Base-by-base conservation (phyloP, 169 alveolate species). In the Babesia bovis region DNA sequence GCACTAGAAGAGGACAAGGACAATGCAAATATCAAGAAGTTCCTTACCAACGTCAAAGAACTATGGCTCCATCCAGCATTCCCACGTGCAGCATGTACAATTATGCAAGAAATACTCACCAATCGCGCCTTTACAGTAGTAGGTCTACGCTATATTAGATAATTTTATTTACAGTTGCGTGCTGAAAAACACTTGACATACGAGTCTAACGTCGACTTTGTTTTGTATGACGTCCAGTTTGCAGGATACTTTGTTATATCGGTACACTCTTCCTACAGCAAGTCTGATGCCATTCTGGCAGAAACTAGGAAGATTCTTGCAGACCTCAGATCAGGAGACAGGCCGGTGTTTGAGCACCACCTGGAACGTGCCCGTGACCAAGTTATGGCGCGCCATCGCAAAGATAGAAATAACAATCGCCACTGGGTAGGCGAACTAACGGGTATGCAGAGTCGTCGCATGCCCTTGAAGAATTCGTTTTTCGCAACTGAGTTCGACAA, bases 181-280 rank as follows among this genome's bases (percentile, higher is more conserved):
- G 92, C 91, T 35, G 91, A 88, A 82, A 85, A 89, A 77, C 90
- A 90, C 52, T 68, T 91, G 74, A 91, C 95, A 30, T 91, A 91
- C 66, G 95, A 91, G 33, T 85, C 95, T 28, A 81, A 85, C 3
- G 87, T 91, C 56, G 94, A 91, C 45, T 85, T 91, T 47, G 68
- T 86, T 83, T 69, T 85, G 52, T 87, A 88, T 53, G 95, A 91
- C 66, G 83, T 85, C 30, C 87, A 85, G 35, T 71, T 83, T 63
- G 91, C 91, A 19, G 94, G 94, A 7, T 72, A 84, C 47, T 91
- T 75, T 72, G 85, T 89, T 19, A 56, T 91, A 21, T 71, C 93
- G 26, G 91, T 84, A 25, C 92, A 87, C 81, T 84, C 93, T 35
- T 82, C 87, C 52, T 90, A 87, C 35, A 69, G 68, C 66, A 87